Percentiles rank a stretch among this genome's conserved stretches.
These are phyloP conservation scores for Vishniacozyma victoriae DNA, from an alignment of 768 basidiomycete species.

Conservation along the genomic window DNA sequence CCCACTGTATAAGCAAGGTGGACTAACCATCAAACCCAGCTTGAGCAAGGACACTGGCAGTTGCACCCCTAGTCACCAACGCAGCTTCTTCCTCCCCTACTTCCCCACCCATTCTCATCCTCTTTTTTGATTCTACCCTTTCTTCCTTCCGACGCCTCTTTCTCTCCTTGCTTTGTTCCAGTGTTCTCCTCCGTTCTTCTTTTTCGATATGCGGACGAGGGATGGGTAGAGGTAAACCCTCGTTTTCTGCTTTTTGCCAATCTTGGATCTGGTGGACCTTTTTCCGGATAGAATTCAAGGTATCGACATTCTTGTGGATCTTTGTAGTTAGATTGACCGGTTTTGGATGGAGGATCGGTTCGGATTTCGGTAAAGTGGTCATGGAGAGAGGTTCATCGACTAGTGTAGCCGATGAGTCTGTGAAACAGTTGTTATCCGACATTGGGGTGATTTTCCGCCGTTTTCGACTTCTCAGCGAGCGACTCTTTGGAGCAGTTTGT, in stretches of 20 bases:
- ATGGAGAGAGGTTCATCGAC: not conserved
- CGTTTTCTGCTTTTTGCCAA: constrained; percentile 28
- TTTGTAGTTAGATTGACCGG: constrained; percentile 15
- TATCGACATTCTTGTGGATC: constrained; percentile 24
- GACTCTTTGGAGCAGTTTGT: constrained; percentile 1
- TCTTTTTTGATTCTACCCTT: constrained; percentile 10
- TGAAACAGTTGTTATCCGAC: not conserved
- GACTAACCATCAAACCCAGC: constrained; percentile 80
- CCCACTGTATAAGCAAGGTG: not conserved
- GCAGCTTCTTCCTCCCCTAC: constrained; percentile 33
- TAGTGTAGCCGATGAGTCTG: not conserved
- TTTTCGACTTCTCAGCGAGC: constrained; percentile 3
- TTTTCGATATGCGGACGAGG: constrained; percentile 53
- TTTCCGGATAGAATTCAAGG: constrained; percentile 14
- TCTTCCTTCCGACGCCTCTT: constrained; percentile 19
- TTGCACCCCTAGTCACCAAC: constrained; percentile 24
- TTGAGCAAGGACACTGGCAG: constrained; percentile 64
- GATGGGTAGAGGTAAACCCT: constrained; percentile 28
- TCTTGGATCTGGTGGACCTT: constrained; percentile 27
- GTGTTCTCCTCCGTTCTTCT: constrained; percentile 65
- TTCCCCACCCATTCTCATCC: constrained; percentile 28
- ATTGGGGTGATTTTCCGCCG: not conserved
- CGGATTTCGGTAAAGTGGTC: not conserved
- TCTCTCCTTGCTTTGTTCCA: constrained; percentile 46
- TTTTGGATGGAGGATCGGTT: not conserved